Conservation (phyloP, 306 rosid genomes). For the Urtica urens region DNA sequence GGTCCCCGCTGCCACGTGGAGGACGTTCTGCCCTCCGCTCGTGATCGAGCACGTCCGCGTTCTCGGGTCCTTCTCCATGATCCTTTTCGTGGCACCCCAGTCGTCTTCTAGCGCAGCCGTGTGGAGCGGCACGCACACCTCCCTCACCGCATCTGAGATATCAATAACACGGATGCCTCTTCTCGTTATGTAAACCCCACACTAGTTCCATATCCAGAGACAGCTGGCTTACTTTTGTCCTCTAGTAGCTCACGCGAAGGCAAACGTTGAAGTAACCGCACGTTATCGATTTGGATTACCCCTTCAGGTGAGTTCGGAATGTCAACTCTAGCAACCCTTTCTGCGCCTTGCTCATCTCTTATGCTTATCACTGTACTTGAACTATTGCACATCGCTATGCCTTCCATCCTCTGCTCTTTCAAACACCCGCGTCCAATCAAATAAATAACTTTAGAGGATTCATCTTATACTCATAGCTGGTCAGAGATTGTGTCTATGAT, state of each 20-base stretch:
- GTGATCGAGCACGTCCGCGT: not conserved
- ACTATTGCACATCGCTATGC: no score
- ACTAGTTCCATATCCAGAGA: not conserved
- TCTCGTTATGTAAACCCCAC: not conserved
- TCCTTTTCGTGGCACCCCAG: not conserved
- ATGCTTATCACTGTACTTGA: not conserved
- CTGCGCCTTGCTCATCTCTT: not conserved
- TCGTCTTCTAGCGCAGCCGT: slow-evolving; percentile 10
- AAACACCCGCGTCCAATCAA: no score
- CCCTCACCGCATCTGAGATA: not conserved
- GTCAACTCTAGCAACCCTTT: not conserved
- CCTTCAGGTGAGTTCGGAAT: not conserved
- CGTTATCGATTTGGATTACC: not conserved
- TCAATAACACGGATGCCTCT: not conserved
- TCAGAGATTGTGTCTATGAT: no score
- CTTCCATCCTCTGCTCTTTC: no score
- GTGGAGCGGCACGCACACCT: not conserved
- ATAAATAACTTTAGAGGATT: no score
- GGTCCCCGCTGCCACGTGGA: slow-evolving; percentile 9
- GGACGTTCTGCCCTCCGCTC: not conserved
- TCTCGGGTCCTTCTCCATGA: not conserved
- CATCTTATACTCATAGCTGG: no score
- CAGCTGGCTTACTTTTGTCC: not conserved
- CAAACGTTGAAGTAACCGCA: not conserved
- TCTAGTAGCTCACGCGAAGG: not conserved